Conservation (phyloP, 148 eudicot genomes). For the Cornus florida region DNA sequence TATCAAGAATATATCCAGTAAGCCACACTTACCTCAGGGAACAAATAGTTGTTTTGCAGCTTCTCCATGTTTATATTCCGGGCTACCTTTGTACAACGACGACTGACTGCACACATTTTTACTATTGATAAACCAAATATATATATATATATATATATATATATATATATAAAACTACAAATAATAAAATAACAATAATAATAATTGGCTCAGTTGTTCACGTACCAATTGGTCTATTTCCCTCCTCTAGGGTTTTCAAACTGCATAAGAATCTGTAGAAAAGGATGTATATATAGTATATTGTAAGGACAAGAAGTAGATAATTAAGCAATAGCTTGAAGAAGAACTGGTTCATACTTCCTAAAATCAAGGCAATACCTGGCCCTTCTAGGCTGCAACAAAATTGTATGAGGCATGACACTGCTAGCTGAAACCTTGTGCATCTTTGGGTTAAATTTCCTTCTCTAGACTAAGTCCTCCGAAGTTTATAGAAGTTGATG, state of each 20-base stretch:
- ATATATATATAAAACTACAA: too few species aligned
- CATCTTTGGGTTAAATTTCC: constrained; percentile 18
- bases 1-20: background rate
- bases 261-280: constrained; percentile 25
- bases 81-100: constrained; percentile 44
- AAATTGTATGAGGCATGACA: constrained; percentile 9
- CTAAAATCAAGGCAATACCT: constrained; percentile 20
- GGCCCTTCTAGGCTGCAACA: constrained; percentile 24
- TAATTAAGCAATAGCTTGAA: too few species aligned
- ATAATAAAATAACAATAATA: background rate
- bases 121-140: background rate
- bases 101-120: constrained; percentile 19
- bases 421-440: constrained; percentile 17
- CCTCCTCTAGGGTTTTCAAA: constrained; percentile 23
- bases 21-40: constrained; percentile 59
- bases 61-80: constrained; percentile 71
- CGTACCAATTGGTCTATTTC: constrained; percentile 16
- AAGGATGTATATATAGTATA: background rate
- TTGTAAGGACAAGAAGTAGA: too few species aligned
- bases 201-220: background rate
- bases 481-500: background rate
- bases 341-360: background rate
- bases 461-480: background rate
- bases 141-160: too few species aligned
- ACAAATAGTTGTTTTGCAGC: constrained; percentile 62